Percentiles rank a stretch among this genome's conserved stretches.
Conservation (phyloP, 1,284 basidiomycete genomes). For the Cryptococcus wingfieldii region DNA sequence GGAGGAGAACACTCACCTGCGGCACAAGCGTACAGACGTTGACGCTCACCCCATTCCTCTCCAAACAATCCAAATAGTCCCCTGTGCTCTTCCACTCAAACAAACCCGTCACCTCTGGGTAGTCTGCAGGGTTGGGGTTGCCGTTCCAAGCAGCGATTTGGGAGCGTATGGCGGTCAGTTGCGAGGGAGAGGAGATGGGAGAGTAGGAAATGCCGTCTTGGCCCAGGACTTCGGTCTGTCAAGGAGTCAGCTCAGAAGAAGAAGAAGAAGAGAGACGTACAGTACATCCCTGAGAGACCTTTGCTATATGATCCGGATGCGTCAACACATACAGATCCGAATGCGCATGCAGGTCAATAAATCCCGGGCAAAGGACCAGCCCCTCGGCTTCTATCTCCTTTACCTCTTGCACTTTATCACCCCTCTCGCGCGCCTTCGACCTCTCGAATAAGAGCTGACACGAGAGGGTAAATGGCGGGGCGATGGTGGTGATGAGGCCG, state of each 20-base stretch:
- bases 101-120: conserved; percentile 25
- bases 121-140: conserved; percentile 39
- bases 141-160: conserved; percentile 49
- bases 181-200: conserved; percentile 22
- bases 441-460: neutral
- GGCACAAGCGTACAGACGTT: conserved; percentile 47
- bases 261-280: conserved; percentile 18
- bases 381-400: conserved; percentile 27
- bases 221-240: conserved; percentile 44
- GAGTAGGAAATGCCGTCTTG: conserved; percentile 47
- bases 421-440: neutral
- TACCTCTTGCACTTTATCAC: neutral
- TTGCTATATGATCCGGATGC: conserved; percentile 40
- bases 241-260: neutral
- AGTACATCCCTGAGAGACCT: conserved; percentile 45
- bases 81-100: conserved; percentile 36
- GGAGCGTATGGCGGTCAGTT: conserved; percentile 31
- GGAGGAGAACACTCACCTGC: conserved; percentile 19
- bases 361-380: conserved; percentile 39
- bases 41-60: conserved; percentile 34
- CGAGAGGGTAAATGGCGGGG: neutral
- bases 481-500: conserved; percentile 26
- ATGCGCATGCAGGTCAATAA: conserved; percentile 49
- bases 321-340: conserved; percentile 44
- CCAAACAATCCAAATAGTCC: conserved; percentile 42